Conservation (phyloP, 2,329 filamentous ascomycete genomes). For the Hymenoscyphus repandus region DNA sequence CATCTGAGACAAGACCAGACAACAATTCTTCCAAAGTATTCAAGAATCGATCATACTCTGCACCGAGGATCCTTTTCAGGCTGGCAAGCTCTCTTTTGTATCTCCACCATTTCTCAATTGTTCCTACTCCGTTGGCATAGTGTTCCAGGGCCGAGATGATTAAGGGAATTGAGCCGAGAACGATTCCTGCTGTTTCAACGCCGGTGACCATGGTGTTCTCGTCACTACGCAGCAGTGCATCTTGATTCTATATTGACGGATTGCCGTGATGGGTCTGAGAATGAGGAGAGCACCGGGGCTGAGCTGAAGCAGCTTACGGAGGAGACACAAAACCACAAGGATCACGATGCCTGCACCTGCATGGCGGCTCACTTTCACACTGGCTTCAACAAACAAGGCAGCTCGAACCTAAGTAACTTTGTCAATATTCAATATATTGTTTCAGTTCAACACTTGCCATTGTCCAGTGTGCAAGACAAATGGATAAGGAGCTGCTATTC, state of each 20-base stretch:
- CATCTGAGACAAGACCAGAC: not conserved
- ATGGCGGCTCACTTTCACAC: too few relatives aligned
- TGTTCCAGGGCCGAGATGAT: conserved; percentile 9
- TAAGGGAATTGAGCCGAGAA: conserved; percentile 10
- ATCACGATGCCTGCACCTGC: not conserved
- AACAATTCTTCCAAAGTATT: conserved; percentile 6
- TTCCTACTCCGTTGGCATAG: conserved; percentile 8
- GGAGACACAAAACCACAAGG: too few relatives aligned
- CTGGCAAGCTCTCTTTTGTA: conserved; percentile 2
- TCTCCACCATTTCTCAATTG: conserved; percentile 7
- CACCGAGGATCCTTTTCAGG: conserved; percentile 5
- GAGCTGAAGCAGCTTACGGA: too few relatives aligned
- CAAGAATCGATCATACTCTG: conserved; percentile 3
- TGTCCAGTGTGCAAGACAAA: too few relatives aligned
- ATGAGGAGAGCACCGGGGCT: too few relatives aligned
- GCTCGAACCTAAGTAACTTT: too few relatives aligned
- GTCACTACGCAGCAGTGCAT: not conserved
- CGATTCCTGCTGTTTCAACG: conserved; percentile 9
- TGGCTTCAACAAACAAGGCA: not conserved
- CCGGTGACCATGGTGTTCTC: conserved; percentile 3
- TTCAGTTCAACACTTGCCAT: too few relatives aligned
- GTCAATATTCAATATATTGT: too few relatives aligned
- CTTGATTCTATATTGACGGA: not conserved
- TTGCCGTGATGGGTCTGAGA: not conserved
- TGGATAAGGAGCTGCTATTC: too few relatives aligned